Evolutionary conservation across 306 rosid genomes (phyloP).

Genomic region (Medicago lupulina): DNA sequence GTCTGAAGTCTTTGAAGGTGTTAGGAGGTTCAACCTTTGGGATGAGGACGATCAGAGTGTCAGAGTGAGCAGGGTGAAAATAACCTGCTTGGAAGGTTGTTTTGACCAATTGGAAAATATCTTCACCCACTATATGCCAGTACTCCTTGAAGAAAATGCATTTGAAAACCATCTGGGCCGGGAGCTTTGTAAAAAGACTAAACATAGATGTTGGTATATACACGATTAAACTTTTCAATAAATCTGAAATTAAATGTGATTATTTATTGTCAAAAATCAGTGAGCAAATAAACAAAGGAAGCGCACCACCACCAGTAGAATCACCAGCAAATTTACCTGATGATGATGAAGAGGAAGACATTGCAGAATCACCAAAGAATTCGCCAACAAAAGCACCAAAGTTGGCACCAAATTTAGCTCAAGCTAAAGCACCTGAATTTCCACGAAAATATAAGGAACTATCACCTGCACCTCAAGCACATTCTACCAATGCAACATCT

Average conservation of each 20-base stretch:
- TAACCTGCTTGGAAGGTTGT: no score
- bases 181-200: no score
- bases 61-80: no score
- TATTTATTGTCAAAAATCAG: not conserved
- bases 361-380: not conserved
- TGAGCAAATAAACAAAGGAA: not conserved
- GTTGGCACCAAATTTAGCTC: not conserved
- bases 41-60: no score
- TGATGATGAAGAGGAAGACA: conserved; percentile 1
- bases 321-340: not conserved
- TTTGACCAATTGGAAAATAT: no score
- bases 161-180: no score
- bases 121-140: no score
- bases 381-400: not conserved
- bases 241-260: not conserved
- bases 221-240: not conserved
- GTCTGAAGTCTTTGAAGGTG: no score
- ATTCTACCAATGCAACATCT: not conserved
- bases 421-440: conserved; percentile 6
- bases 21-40: no score
- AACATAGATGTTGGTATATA: conserved; percentile 11
- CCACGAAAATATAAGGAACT: conserved; percentile 2
- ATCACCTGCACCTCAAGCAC: conserved; percentile 13
- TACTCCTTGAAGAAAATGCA: no score
- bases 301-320: not conserved